Evolutionary conservation across 2,329 filamentous ascomycete genomes (phyloP), one percentile per base, ranked within the genome.

Genomic region (Aureobasidium sp.): DNA sequence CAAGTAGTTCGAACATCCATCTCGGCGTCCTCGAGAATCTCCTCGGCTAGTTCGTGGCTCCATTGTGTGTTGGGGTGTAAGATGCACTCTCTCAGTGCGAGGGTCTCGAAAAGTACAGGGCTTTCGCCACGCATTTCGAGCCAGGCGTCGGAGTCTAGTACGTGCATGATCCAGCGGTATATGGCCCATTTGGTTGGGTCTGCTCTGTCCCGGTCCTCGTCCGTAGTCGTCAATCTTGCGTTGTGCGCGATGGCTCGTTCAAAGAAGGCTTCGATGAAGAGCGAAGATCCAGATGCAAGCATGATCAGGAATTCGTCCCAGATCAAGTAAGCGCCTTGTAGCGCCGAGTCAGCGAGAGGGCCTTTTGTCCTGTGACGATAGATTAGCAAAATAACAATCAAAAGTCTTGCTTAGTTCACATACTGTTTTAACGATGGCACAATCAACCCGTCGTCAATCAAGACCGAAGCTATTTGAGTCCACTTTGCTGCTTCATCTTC

Each of bases 111-210:
- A 4, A 45, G 58, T n/a, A 41, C 34, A 12, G 36, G 52, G 11
- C 53, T 34, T 34, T 63, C 67, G 36, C 70, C 67, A 37, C 70
- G 64, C 34, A 65, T 65, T 12, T 67, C 66, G n/a, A 58, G 42
- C 77, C 77, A 81, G 1, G 69, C 67, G 3, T 70, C 56, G 6
- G 60, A 55, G 5, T 70, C 70, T 29, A 81, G 66, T 11, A 84
- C 71, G 66, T 82, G 79, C 9, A 76, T 66, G 29, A 82, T 66
- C 82, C 82, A 84, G 37, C 76, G 69, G 64, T 74, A 79, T 36
- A 79, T 59, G 1, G 74, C 78, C 69, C 60, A 62, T 47, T 62
- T 62, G 39, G 48, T 48, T 17, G 60, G 60, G 42, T 83, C 78
- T 39, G 69, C 69, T 7, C 67, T 64, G 15, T 67, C 64, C 51